Conservation (phyloP, 75 land plant species). For the Ceratopteris richardii region DNA sequence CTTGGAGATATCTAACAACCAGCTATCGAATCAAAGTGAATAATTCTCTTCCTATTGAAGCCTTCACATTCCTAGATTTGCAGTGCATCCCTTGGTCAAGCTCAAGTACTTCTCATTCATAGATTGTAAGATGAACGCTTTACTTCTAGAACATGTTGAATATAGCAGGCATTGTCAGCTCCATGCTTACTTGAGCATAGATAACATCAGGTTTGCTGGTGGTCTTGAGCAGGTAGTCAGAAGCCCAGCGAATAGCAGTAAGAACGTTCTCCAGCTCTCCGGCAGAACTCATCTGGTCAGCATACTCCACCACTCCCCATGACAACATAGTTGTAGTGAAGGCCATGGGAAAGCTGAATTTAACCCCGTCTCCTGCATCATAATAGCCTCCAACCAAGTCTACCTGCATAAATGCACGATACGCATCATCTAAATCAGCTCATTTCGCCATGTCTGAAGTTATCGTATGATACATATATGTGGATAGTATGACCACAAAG, state of each 20-base stretch:
- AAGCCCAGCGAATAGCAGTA: slow-evolving; percentile 58
- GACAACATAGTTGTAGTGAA: slow-evolving; percentile 74
- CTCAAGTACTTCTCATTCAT: not conserved
- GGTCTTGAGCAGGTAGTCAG: slow-evolving; percentile 77
- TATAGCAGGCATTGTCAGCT: no score
- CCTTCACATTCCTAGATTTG: not conserved
- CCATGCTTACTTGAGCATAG: slow-evolving; percentile 59
- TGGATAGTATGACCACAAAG: no score
- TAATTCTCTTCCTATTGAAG: not conserved
- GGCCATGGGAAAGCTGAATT: slow-evolving; percentile 91
- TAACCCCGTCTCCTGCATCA: slow-evolving; percentile 89
- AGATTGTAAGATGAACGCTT: not conserved
- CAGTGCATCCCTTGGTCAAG: not conserved
- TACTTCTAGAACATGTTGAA: no score
- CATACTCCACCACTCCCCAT: slow-evolving; percentile 69
- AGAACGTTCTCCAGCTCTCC: slow-evolving; percentile 33
- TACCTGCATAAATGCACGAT: no score
- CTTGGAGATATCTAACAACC: no score
- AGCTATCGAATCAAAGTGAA: no score
- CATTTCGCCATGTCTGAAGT: no score
- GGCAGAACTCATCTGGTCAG: slow-evolving; percentile 24
- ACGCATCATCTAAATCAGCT: no score
- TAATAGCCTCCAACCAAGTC: slow-evolving; percentile 76
- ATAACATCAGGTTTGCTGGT: slow-evolving; percentile 61
- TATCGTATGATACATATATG: no score